Base-by-base conservation (phyloP, 371 early-diverging fungal genomes). In the Mucor plumbeus region DNA sequence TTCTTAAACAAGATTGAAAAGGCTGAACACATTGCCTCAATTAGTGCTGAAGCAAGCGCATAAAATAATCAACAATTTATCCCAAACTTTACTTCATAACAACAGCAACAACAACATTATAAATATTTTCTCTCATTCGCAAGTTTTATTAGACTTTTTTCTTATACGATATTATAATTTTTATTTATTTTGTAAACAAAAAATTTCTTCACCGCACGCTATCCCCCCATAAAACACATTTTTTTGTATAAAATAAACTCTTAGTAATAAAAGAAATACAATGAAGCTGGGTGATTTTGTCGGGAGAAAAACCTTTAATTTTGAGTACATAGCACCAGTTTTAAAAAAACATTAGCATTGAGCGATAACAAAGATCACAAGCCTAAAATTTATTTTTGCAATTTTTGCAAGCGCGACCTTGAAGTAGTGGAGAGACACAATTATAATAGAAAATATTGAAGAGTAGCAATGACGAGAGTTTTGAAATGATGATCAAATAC, bases 1-100 rank as follows among this genome's bases (percentile, higher is more conserved):
- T 63, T 70, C 36, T 68, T 76, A 17, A 47, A 73, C 34, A 73
- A 17, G 36, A 70, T 76, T 65, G 73, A 70, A 40, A 70, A 70
- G 17, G 71, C 72, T 17, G 76, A 74, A 57, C 74, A 74, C 26
- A 53, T 67, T 33, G 40, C 70, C 17, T 43, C 70, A 19, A 59
- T 65, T 39, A 15, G 40, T 36, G 41, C 64, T 60, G 62, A 70
- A 53, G 59, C 62, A 15, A n/a, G 57, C 41, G 59, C 65, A 60
- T 67, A 67, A 67, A 36, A 43, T 13, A 9, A 50, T 26, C 50
- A n/a, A 50, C 50, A 21, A 7, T 11, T 21, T 6, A 47, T n/a
- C 9, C 0, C 48, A 21, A 3, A 0, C n/a, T 19, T 48, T 19
- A 21, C 19, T 50, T 11, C 11, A 50, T 50, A 50, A 21, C 9